A percentile compares a stretch with the other conserved stretches of the same genome.
phyloP scores from a whole-genome alignment of 208 protist genomes.

The Polymyxa betae region DNA sequence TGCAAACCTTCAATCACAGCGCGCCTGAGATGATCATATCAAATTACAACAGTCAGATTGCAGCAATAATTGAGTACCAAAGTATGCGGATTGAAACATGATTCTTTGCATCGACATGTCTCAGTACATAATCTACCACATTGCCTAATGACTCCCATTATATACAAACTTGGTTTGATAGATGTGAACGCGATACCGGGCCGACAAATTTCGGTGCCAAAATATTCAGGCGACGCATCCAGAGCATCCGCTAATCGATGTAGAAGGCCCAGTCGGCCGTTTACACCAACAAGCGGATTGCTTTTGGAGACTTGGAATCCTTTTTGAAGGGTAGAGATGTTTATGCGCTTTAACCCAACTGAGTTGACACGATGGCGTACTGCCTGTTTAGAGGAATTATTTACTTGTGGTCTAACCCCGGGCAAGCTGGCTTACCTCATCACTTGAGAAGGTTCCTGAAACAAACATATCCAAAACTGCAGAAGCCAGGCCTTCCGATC shows the following conservation, averaged over 20 bases:
- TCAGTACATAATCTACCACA: conserved; percentile 18
- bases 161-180: background rate
- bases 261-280: conserved; percentile 49
- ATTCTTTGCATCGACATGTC: conserved; percentile 8
- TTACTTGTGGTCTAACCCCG: background rate
- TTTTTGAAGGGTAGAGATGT: background rate
- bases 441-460: conserved; percentile 33
- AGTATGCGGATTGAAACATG: conserved; percentile 36
- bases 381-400: conserved; percentile 13
- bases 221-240: conserved; percentile 47
- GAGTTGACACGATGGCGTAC: conserved; percentile 47
- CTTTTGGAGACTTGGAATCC: conserved; percentile 54
- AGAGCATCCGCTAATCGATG: conserved; percentile 47
- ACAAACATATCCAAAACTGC: conserved; percentile 54
- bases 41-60: background rate
- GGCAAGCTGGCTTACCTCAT: background rate
- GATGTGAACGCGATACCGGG: background rate
- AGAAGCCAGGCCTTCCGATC: conserved; percentile 19
- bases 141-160: background rate
- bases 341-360: background rate
- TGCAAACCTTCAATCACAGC: conserved; percentile 49
- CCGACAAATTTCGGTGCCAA: conserved; percentile 47
- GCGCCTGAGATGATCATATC: background rate
- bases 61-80: background rate
- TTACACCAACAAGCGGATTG: conserved; percentile 53